Evolutionary conservation across 768 basidiomycete genomes (phyloP).

Genomic region (Glaciozyma antarctica): DNA sequence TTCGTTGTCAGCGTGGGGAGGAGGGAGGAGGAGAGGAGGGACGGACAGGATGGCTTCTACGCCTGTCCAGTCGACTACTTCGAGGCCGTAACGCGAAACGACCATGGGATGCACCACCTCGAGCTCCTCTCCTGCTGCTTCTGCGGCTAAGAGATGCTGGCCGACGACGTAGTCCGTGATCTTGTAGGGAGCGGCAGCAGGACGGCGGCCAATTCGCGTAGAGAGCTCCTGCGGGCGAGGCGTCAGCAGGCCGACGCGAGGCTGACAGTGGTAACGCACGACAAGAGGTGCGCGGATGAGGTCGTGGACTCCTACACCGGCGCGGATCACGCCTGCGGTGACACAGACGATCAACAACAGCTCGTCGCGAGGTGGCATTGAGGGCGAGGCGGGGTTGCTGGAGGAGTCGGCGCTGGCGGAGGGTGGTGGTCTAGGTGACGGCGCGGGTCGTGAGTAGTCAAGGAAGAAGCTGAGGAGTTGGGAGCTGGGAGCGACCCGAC

Average conservation of each 20-base stretch:
- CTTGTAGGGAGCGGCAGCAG: background rate
- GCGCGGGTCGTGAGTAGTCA: no score
- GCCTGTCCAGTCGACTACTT: conserved; percentile 64
- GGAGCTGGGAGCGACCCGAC: no score
- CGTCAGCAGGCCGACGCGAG: background rate
- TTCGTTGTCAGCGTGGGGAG: background rate
- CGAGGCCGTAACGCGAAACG: conserved; percentile 35
- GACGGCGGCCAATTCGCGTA: conserved; percentile 65
- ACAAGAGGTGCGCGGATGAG: conserved; percentile 65
- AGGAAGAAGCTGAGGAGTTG: no score
- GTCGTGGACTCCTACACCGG: conserved; percentile 69
- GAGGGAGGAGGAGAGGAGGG: background rate
- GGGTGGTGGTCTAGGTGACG: no score
- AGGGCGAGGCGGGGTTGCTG: no score
- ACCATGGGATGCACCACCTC: conserved; percentile 74
- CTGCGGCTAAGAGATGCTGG: conserved; percentile 15
- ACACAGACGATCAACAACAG: conserved; percentile 74
- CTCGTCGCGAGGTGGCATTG: conserved; percentile 51
- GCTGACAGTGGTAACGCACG: conserved; percentile 46
- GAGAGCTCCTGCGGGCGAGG: conserved; percentile 54
- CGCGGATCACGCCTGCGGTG: conserved; percentile 58
- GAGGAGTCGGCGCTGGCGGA: background rate
- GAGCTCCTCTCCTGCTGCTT: conserved; percentile 63
- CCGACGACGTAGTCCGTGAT: conserved; percentile 28
- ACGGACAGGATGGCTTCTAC: conserved; percentile 81